Base-by-base conservation (phyloP, 2,329 filamentous ascomycete genomes). In the Aspergillus awamori region DNA sequence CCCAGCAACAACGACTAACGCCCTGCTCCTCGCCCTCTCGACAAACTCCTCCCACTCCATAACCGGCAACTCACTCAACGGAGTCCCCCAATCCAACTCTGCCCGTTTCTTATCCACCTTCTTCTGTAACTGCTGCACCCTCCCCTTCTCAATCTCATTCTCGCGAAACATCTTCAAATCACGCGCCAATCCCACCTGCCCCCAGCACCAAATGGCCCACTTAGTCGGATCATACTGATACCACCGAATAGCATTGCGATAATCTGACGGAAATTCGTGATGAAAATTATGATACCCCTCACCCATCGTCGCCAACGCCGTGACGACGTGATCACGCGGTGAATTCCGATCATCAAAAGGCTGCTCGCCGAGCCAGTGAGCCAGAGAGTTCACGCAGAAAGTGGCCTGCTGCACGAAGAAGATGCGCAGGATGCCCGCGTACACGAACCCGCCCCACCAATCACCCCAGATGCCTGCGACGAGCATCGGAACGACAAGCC, bases 371-470 rank as follows among this genome's bases (percentile, higher is more conserved):
- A 65, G 45, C 55, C 58, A 65, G n/a, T 92, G 89, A 62, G 89
- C 90, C 61, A 92, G 80, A 15, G 87, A 91, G 82, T 92, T 92
- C 82, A 92, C 89, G 73, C 89, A 92, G 82, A 92, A 92, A 61
- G 90, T 92, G 59, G 89, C 89, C 79, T 92, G 90, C 81, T 92
- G 89, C 63, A 92, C 87, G 76, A 91, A 87, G 81, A 89, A 91
- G 75, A 91, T 87, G 63, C 89, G 86, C 63, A 92, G 84, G 65
- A 92, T 89, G 64, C 89, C 89, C 62, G 80, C 89, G 72, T 92
- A 67, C 10, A 67, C 33, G 17, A 67, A 64, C 2, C 65, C 65
- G 2, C 65, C 65, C 5, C 8, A 24, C 61, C 59, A 65, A 22
- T 67, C 65, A 5, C 39, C 53, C 65, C 65, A 65, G 5, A 62